Percentiles rank a stretch among this genome's conserved stretches.
These are phyloP conservation scores for Metschnikowia koreensis DNA, from an alignment of 805 yeast genomes.

Conservation along the genomic window DNA sequence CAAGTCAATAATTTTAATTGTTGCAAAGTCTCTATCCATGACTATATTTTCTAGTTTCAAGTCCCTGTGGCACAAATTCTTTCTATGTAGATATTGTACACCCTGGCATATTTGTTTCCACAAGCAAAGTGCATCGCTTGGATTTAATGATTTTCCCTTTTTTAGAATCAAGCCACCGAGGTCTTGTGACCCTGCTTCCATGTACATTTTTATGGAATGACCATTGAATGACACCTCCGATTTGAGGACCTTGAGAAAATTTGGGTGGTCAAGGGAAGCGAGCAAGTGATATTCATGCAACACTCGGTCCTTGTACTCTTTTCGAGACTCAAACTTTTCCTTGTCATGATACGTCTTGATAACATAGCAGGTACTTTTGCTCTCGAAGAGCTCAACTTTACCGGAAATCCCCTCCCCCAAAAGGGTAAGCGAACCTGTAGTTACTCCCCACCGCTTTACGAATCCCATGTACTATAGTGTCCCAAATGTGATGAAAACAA, in stretches of 20 bases:
- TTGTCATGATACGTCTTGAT: constrained; percentile 44
- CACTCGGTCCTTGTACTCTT: constrained; percentile 40
- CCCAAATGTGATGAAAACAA: too few relatives aligned
- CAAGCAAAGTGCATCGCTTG: constrained; percentile 25
- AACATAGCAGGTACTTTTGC: constrained; percentile 28
- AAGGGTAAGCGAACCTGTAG: background rate
- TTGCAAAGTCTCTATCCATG: constrained; percentile 23
- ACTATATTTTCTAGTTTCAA: constrained; percentile 49
- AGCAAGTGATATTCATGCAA: constrained; percentile 37
- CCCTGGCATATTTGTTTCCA: constrained; percentile 45
- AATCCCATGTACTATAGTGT: background rate
- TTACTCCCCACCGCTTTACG: background rate
- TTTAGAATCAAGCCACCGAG: constrained; percentile 15
- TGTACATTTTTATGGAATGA: constrained; percentile 23
- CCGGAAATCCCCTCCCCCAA: constrained; percentile 38
- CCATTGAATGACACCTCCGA: constrained; percentile 25
- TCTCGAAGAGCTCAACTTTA: constrained; percentile 27
- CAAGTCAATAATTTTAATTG: constrained; percentile 47
- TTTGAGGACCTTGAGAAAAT: constrained; percentile 36
- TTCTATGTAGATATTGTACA: constrained; percentile 37
- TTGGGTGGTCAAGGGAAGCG: constrained; percentile 24
- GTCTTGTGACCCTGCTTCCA: constrained; percentile 34
- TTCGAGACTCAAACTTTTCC: constrained; percentile 39
- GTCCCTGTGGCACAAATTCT: constrained; percentile 47
- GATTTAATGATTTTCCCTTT: background rate